Evolutionary conservation across 2,329 filamentous ascomycete genomes (phyloP), one percentile per base, ranked within the genome.

Genomic region (Mariannaea elegans): DNA sequence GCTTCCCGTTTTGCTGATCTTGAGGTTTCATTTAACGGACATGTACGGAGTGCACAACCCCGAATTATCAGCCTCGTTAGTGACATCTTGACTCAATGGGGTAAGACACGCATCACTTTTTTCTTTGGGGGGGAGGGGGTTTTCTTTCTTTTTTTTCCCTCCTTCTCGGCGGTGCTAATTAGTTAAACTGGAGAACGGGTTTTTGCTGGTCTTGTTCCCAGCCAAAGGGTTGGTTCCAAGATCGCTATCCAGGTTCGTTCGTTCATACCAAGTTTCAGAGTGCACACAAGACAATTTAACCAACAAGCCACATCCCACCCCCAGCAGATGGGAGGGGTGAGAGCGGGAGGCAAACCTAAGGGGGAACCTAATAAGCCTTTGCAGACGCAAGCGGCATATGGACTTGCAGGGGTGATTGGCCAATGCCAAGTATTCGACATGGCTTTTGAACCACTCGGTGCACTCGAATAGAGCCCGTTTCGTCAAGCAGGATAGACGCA

Each of bases 281-380:
- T 59, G 21, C 42, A 53, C 49, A 44, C 48, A 48, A 47, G 36
- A 44, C 49, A 59, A 59, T 53, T 53, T 59, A 6, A 27, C 27
- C 56, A 21, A 59, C 16, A 48, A 59, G 56, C 44, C 49, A 59
- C 56, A 27, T 38, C 47, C 12, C 53, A 16, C 39, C 19, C 45
- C 9, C 29, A 24, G 16, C 13, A 41, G 16, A 41, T 12, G 18
- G 19, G 10, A 16, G 38, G 38, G 38, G 18, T 41, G 38, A 10
- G 18, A 10, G 36, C 16, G 12, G 16, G 18, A 41, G 38, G 38
- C 21, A 27, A 41, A 41, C 18, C 48, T 16, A 27, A 47, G 24
- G 48, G 34, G 36, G 48, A 21, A 31, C 42, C 34, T 16, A 47
- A 19, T n/a, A 36, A 16, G 32, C 10, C 16, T 10, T n/a, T 8